A percentile compares a stretch with the other conserved stretches of the same genome.
These are phyloP conservation scores for Pelargonium cotyledonis DNA, from an alignment of 441 rosid species.

Conservation along the genomic window DNA sequence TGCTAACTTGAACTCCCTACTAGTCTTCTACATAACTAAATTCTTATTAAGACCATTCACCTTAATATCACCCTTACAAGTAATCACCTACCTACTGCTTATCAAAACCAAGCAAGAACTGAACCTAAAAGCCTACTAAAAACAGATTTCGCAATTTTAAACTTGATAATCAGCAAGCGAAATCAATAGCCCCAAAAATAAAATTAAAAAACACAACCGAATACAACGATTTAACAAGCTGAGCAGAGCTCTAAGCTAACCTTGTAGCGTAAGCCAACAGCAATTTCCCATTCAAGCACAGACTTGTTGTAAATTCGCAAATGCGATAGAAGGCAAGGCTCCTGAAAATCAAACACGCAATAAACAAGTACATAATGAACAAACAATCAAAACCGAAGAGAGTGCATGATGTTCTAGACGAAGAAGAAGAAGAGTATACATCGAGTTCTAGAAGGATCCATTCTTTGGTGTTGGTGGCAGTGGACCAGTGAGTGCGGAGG, in stretches of 20 bases:
- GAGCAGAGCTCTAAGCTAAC: conserved; percentile 24
- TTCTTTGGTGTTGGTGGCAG: conserved; percentile 79
- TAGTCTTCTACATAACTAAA: neutral
- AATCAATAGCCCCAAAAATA: neutral
- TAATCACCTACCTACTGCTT: neutral
- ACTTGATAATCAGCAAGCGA: too few relatives aligned
- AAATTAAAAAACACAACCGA: neutral
- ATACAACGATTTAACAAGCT: neutral
- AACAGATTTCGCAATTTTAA: neutral
- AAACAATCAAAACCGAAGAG: neutral
- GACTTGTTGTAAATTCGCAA: conserved; percentile 75
- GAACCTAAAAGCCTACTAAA: conserved; percentile 5
- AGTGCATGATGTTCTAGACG: too few relatives aligned
- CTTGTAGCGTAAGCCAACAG: conserved; percentile 82
- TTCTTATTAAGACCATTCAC: conserved; percentile 1
- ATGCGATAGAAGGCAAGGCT: conserved; percentile 74
- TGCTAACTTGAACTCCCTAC: neutral
- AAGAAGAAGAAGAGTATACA: conserved; percentile 28
- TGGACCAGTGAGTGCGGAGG: conserved; percentile 87
- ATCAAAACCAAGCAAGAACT: neutral
- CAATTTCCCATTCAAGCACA: conserved; percentile 85
- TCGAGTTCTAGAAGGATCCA: conserved; percentile 85
- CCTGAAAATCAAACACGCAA: conserved; percentile 38
- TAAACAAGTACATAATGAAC: neutral
- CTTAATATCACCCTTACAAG: neutral